These are phyloP conservation scores for Colletotrichum zoysiae DNA, from an alignment of 2,329 filamentous ascomycete species.

Conservation along the genomic window DNA sequence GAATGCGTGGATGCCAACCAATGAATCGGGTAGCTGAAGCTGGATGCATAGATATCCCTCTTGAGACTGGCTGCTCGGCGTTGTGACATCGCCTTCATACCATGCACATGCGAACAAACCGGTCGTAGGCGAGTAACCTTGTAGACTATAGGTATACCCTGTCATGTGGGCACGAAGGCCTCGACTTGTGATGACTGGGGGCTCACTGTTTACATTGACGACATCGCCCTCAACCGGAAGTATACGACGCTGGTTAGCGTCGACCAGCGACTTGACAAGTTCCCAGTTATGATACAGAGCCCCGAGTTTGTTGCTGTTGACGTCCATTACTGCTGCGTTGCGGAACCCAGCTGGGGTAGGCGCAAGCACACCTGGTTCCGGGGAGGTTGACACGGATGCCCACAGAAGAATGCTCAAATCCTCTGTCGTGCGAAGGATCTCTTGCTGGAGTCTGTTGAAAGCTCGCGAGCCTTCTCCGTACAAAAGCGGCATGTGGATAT, in stretches of 20 bases:
- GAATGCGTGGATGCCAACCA: not conserved
- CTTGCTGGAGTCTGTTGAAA: constrained; percentile 35
- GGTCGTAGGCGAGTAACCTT: not conserved
- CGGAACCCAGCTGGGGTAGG: not conserved
- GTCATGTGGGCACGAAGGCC: not conserved
- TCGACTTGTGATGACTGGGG: constrained; percentile 13
- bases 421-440: constrained; percentile 31
- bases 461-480: constrained; percentile 48
- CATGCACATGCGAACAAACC: not conserved
- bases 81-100: too few relatives aligned
- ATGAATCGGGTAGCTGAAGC: not conserved
- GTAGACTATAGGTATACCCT: not conserved
- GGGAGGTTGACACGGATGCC: not conserved
- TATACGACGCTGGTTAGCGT: not conserved
- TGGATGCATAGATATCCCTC: not conserved
- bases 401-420: constrained; percentile 31
- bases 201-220: not conserved
- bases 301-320: not conserved
- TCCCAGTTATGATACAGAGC: not conserved
- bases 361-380: not conserved
- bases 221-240: too few relatives aligned
- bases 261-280: not conserved
- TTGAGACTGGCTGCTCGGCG: too few relatives aligned
- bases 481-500: constrained; percentile 51
- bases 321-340: not conserved